Base-by-base conservation (phyloP, 2,329 filamentous ascomycete genomes). In the Colletotrichum orchidophilum region DNA sequence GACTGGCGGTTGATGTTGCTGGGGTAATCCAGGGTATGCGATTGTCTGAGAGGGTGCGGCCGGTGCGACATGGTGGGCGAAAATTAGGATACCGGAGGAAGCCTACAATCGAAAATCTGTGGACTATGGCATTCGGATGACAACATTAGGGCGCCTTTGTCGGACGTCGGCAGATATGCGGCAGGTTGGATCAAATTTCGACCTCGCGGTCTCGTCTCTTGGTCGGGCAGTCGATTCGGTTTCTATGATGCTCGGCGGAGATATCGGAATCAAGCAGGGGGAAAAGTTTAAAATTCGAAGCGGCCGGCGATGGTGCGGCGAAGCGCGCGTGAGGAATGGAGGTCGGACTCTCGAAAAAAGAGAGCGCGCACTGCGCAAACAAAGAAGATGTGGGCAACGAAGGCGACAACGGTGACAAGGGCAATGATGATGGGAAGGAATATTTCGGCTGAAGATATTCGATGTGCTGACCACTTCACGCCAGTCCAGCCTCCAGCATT, bases 41-140 rank as follows among this genome's bases (percentile, higher is more conserved):
- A 85, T 79, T 90, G 88, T 75, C 88, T 86, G 70, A 91, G 85
- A 65, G 88, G 86, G 78, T 89, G 87, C 74, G 85, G 83, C 70
- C 87, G 86, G 83, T 87, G 85, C 81, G 88, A 88, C 85, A 89
- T 91, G 76, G 76, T 77, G 75, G 75, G 75, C 73, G 70, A 75
- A 69, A 46, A 72, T 70, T 72, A 72, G 70, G 57, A 64, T 63
- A 70, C 64, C 31, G 60, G 50, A 70, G 71, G 73, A 68, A 76
- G 76, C 73, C 74, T 75, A 73, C 74, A 74, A 73, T 74, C 70
- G 73, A 70, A 64, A 65, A 71, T 75, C 49, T 69, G 67, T 70
- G 73, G 70, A 63, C 70, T 64, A 73, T 71, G 72, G 71, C 68
- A 73, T 71, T 74, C 69, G 69, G 75, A 70, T 74, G 76, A 76